These are phyloP conservation scores for Amylocystis lapponica DNA, from an alignment of 768 basidiomycete genomes.

Conservation along the genomic window DNA sequence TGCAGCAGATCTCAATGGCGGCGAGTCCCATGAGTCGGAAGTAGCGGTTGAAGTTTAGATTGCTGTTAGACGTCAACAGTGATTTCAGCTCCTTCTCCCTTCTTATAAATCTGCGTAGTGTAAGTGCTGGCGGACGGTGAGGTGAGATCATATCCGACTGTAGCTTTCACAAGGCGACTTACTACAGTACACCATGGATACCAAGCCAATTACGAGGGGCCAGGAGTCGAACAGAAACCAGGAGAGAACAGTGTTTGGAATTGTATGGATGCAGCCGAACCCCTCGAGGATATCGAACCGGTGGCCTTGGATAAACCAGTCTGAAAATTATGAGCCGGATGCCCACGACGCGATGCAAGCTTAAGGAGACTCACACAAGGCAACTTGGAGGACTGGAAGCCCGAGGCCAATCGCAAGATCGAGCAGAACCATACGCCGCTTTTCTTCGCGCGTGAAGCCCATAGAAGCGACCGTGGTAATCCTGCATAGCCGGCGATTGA, in stretches of 20 bases:
- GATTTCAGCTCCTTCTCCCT: slow-evolving; percentile 20
- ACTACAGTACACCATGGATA: slow-evolving; percentile 29
- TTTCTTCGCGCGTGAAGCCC: slow-evolving; percentile 24
- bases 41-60: slow-evolving; percentile 42
- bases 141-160: background rate
- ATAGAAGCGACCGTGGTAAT: slow-evolving; percentile 32
- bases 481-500: slow-evolving; percentile 43
- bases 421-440: slow-evolving; percentile 23
- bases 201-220: slow-evolving; percentile 19
- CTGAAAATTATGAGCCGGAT: too few relatives aligned
- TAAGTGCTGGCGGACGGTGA: slow-evolving; percentile 12
- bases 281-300: slow-evolving; percentile 58
- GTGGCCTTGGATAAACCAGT: slow-evolving; percentile 52
- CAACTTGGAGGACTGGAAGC: slow-evolving; percentile 27
- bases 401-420: slow-evolving; percentile 28
- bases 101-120: slow-evolving; percentile 22
- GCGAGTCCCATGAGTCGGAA: slow-evolving; percentile 33
- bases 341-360: slow-evolving; percentile 6
- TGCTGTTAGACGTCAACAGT: slow-evolving; percentile 18
- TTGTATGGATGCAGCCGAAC: slow-evolving; percentile 44
- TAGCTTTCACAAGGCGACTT: slow-evolving; percentile 9
- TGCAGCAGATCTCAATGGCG: slow-evolving; percentile 22
- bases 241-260: slow-evolving; percentile 33
- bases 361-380: slow-evolving; percentile 22
- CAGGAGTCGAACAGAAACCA: slow-evolving; percentile 27